Percentiles rank a stretch among this genome's conserved stretches.
These are phyloP conservation scores for Jackrogersella multiformis DNA, from an alignment of 495 filamentous ascomycete species.

Conservation along the genomic window DNA sequence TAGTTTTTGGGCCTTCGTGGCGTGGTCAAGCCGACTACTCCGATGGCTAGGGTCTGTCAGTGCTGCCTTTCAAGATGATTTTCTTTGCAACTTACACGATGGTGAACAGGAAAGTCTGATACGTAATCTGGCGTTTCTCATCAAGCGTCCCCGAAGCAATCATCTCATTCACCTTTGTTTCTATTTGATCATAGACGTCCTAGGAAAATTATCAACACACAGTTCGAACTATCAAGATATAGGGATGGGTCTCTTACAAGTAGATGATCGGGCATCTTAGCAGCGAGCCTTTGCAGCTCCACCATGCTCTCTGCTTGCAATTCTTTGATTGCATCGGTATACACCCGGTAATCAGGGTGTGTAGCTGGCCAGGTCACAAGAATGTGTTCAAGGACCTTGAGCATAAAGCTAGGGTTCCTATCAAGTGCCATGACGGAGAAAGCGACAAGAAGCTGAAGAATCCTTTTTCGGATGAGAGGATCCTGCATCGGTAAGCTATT, in stretches of 20 bases:
- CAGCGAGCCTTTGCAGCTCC: slow-evolving; percentile 87
- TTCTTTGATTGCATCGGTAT: slow-evolving; percentile 91
- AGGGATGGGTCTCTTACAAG: slow-evolving; percentile 60
- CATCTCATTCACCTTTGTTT: slow-evolving; percentile 84
- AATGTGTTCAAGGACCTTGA: slow-evolving; percentile 88
- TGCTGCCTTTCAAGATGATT: background rate
- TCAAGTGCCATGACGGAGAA: slow-evolving; percentile 86
- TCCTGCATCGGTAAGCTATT: slow-evolving; percentile 62
- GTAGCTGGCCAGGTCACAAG: slow-evolving; percentile 80
- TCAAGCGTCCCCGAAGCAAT: slow-evolving; percentile 75
- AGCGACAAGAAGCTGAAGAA: slow-evolving; percentile 84
- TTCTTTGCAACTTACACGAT: slow-evolving; percentile 71
- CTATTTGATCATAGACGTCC: slow-evolving; percentile 86
- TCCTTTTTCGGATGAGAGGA: slow-evolving; percentile 82
- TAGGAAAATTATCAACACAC: slow-evolving; percentile 40
- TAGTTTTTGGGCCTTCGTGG: slow-evolving; percentile 70
- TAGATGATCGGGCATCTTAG: slow-evolving; percentile 89
- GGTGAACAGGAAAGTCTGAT: slow-evolving; percentile 86
- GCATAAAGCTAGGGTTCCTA: slow-evolving; percentile 77
- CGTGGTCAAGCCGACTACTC: slow-evolving; percentile 74
- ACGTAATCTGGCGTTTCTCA: slow-evolving; percentile 70
- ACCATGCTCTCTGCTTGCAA: slow-evolving; percentile 82
- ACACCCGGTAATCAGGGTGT: slow-evolving; percentile 71
- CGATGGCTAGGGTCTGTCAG: slow-evolving; percentile 69
- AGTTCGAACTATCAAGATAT: background rate